phyloP scores from a whole-genome alignment of 78 protist species.

The Dictyostelium capitatum region DNA sequence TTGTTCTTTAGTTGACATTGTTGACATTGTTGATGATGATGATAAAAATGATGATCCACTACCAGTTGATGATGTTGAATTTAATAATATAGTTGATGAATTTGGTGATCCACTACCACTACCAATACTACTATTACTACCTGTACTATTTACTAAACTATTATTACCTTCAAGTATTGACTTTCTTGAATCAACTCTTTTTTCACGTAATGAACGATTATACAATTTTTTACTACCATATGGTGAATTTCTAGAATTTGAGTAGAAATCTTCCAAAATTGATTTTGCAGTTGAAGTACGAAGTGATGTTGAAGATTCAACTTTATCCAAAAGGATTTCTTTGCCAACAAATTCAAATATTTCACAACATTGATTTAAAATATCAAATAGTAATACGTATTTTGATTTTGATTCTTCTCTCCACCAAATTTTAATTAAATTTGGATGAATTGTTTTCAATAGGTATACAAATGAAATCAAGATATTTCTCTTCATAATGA shows the following conservation, averaged over 20 bases:
- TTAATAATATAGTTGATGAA: not conserved
- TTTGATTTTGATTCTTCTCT: conserved; percentile 65
- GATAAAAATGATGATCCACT: not conserved
- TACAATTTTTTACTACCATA: conserved; percentile 55
- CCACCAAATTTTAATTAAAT: conserved; percentile 65
- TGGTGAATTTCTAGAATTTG: conserved; percentile 44
- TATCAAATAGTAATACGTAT: conserved; percentile 26
- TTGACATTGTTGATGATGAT: not conserved
- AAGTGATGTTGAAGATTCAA: conserved; percentile 33
- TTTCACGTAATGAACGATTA: conserved; percentile 72
- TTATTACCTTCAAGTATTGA: conserved; percentile 5
- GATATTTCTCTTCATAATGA: conserved; percentile 61
- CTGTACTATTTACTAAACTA: not conserved
- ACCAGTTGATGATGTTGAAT: not conserved
- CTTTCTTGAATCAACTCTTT: conserved; percentile 69
- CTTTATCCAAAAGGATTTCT: conserved; percentile 58
- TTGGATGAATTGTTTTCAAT: conserved; percentile 38
- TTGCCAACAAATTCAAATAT: conserved; percentile 71
- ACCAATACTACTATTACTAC: not conserved
- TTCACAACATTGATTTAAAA: conserved; percentile 42
- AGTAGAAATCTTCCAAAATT: conserved; percentile 63
- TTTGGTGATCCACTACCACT: not conserved
- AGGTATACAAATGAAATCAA: conserved; percentile 48
- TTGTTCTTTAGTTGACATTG: not conserved
- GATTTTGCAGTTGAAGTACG: conserved; percentile 76